phyloP scores from a whole-genome alignment of 495 filamentous ascomycete genomes.

The Penicillium canescens region DNA sequence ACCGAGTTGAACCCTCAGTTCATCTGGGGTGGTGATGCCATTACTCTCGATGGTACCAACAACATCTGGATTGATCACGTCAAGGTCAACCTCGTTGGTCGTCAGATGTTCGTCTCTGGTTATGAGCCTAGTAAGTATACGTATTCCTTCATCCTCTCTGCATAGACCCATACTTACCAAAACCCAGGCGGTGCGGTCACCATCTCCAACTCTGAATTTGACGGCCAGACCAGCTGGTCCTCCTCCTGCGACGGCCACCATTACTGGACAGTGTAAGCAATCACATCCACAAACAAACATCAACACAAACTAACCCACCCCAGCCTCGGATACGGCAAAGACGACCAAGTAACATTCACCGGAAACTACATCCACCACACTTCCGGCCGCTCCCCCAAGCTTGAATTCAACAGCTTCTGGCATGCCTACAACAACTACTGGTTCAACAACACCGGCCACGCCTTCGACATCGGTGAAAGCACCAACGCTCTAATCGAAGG shows the following conservation, averaged over 20 bases:
- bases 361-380: constrained; percentile 51
- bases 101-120: constrained; percentile 32
- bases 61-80: constrained; percentile 44
- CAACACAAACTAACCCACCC: neutral
- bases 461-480: constrained; percentile 28
- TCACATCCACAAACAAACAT: neutral
- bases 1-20: constrained; percentile 45
- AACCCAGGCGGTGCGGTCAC: constrained; percentile 28
- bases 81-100: constrained; percentile 30
- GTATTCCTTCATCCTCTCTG: neutral
- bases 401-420: constrained; percentile 46
- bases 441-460: constrained; percentile 36
- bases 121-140: constrained; percentile 26
- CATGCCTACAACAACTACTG: constrained; percentile 44
- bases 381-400: constrained; percentile 53
- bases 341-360: constrained; percentile 34
- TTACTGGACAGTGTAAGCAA: constrained; percentile 51
- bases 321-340: constrained; percentile 31
- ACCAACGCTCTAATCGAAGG: constrained; percentile 29
- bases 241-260: constrained; percentile 54
- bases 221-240: constrained; percentile 50
- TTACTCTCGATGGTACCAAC: constrained; percentile 32
- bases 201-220: constrained; percentile 47
- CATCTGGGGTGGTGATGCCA: constrained; percentile 44
- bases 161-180: neutral